A percentile compares a stretch with the other conserved stretches of the same genome.
These are phyloP conservation scores for Westerdykella sp. DNA, from an alignment of 2,329 filamentous ascomycete species.

Conservation along the genomic window DNA sequence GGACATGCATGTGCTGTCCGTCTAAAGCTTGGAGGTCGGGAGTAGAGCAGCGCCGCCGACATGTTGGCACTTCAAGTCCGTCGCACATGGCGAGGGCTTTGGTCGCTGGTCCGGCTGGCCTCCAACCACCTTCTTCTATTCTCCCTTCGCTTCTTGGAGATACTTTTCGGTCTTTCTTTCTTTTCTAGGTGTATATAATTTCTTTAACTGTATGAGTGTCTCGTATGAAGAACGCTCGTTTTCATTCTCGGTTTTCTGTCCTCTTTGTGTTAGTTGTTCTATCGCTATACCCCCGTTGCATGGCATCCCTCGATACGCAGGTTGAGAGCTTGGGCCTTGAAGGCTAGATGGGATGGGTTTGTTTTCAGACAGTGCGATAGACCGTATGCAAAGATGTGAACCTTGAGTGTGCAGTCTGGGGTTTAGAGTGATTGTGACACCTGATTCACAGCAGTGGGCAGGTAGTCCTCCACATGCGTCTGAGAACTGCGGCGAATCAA, in stretches of 20 bases:
- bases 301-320: conserved; percentile 6
- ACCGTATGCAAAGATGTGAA: no score
- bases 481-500: no score
- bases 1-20: conserved; percentile 43
- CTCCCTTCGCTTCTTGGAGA: not conserved
- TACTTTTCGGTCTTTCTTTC: not conserved
- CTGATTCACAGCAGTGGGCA: no score
- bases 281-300: conserved; percentile 6
- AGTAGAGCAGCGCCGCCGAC: conserved; percentile 37
- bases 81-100: not conserved
- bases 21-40: conserved; percentile 20
- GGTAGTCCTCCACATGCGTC: no score
- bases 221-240: not conserved
- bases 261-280: not conserved
- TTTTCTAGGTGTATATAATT: not conserved
- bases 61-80: conserved; percentile 26
- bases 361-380: no score
- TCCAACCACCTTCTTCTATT: no score
- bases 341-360: no score
- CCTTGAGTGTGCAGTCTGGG: no score
- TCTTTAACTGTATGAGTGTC: not conserved
- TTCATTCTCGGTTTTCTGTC: conserved; percentile 1
- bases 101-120: not conserved
- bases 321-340: conserved; percentile 3
- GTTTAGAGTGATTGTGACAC: no score